These are phyloP conservation scores for Artemisia annua DNA, from an alignment of 129 eudicot genomes.

Conservation along the genomic window DNA sequence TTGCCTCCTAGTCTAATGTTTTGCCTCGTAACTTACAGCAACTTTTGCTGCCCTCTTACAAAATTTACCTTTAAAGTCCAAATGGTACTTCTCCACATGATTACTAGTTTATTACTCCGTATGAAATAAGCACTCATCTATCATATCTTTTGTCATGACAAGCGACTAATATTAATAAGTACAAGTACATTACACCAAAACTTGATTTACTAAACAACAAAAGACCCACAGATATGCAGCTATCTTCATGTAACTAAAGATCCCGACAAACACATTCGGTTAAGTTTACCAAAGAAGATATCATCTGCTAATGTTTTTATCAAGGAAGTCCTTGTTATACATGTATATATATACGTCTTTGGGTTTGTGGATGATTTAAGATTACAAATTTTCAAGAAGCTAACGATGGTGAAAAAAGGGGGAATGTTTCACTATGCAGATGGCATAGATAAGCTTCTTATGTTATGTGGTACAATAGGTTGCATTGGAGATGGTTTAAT, in stretches of 20 bases:
- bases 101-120: background rate
- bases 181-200: constrained; percentile 9
- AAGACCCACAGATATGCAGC: background rate
- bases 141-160: constrained; percentile 27
- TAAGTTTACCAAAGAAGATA: constrained; percentile 5
- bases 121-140: background rate
- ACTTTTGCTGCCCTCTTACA: background rate
- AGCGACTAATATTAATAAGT: constrained; percentile 10
- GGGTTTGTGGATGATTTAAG: background rate
- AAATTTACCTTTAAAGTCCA: background rate
- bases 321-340: background rate
- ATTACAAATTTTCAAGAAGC: background rate
- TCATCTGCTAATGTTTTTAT: background rate
- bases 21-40: too few species aligned
- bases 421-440: constrained; percentile 68
- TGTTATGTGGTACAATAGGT: constrained; percentile 60
- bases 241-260: constrained; percentile 1
- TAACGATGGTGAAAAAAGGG: constrained; percentile 42
- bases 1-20: too few species aligned
- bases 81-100: background rate
- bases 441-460: constrained; percentile 57
- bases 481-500: constrained; percentile 65
- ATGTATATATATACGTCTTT: background rate
- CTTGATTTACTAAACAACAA: constrained; percentile 10
- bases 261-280: constrained; percentile 19